Percentiles rank a stretch among this genome's conserved stretches.
phyloP scores from a whole-genome alignment of 1,284 basidiomycete species.

The Cerrena zonata region DNA sequence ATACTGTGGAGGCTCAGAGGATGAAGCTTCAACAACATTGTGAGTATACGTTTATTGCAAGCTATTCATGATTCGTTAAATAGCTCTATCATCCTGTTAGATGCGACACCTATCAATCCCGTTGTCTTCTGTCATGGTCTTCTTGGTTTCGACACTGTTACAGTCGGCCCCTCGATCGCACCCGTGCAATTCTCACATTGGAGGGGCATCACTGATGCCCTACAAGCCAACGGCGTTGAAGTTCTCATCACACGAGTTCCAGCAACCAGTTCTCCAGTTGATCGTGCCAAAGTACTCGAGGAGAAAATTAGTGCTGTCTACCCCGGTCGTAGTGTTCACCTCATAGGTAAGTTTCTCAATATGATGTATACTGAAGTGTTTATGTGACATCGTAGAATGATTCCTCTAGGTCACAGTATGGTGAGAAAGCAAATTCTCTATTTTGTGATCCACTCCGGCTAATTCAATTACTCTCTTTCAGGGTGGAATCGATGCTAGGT shows the following conservation, averaged over 20 bases:
- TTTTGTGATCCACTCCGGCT: neutral
- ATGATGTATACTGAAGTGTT: slow-evolving; percentile 21
- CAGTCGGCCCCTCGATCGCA: slow-evolving; percentile 65
- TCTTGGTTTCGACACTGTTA: slow-evolving; percentile 79
- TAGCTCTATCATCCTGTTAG: slow-evolving; percentile 29
- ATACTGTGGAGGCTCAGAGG: slow-evolving; percentile 47
- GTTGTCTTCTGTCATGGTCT: slow-evolving; percentile 92
- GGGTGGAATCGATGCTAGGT: slow-evolving; percentile 91
- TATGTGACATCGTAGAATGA: slow-evolving; percentile 22
- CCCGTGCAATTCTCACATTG: slow-evolving; percentile 86
- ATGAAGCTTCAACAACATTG: slow-evolving; percentile 64
- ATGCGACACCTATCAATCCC: slow-evolving; percentile 74
- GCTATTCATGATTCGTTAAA: neutral
- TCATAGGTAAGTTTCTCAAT: slow-evolving; percentile 57
- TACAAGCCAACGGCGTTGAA: slow-evolving; percentile 84
- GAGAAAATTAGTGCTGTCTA: slow-evolving; percentile 73
- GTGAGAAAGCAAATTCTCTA: slow-evolving; percentile 33
- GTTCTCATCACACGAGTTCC: slow-evolving; percentile 83
- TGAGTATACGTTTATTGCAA: slow-evolving; percentile 30
- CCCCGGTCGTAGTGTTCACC: slow-evolving; percentile 77
- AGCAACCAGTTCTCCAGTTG: slow-evolving; percentile 79
- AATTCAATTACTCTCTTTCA: slow-evolving; percentile 25
- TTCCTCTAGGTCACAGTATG: slow-evolving; percentile 75
- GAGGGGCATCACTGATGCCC: slow-evolving; percentile 88
- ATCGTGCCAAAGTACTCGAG: slow-evolving; percentile 84